Conservation (phyloP, 2,329 filamentous ascomycete genomes). For the Colletotrichum aenigma region DNA sequence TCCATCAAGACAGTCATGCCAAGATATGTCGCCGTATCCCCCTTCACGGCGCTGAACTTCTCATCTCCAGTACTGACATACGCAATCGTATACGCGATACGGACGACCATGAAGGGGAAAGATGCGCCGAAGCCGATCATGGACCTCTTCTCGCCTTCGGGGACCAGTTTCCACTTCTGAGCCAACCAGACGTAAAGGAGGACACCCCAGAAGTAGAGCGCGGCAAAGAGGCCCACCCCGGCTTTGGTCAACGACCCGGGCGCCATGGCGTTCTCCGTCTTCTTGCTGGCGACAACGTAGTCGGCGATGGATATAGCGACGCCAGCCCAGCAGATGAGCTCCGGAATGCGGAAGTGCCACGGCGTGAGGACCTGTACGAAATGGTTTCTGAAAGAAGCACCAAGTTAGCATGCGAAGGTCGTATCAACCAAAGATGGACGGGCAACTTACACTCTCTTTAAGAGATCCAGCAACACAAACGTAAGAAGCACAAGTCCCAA, state of each 20-base stretch:
- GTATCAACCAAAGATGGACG: not conserved
- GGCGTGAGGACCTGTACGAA: conserved; percentile 2
- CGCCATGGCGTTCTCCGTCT: conserved; percentile 12
- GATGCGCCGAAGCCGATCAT: conserved; percentile 8
- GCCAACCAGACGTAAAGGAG: conserved; percentile 8
- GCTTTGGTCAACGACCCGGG: conserved; percentile 20
- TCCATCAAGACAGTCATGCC: conserved; percentile 20
- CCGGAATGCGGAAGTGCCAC: conserved; percentile 20
- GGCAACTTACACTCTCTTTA: conserved; percentile 18
- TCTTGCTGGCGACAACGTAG: conserved; percentile 15
- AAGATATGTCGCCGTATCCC: conserved; percentile 13
- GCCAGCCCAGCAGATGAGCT: conserved; percentile 25
- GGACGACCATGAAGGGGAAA: conserved; percentile 18
- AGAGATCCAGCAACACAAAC: conserved; percentile 11
- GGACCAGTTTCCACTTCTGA: not conserved
- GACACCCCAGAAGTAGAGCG: conserved; percentile 22
- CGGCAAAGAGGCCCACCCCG: conserved; percentile 17
- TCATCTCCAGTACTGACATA: conserved; percentile 19
- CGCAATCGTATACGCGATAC: conserved; percentile 21
- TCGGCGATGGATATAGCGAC: conserved; percentile 24
- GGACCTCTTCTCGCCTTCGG: conserved; percentile 2
- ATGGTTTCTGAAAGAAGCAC: not conserved
- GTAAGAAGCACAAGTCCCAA: conserved; percentile 21
- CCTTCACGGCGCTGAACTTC: conserved; percentile 19
- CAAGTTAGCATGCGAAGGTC: not conserved